Evolutionary conservation across 805 yeast species (phyloP).

Genomic region (Teunomyces stri): DNA sequence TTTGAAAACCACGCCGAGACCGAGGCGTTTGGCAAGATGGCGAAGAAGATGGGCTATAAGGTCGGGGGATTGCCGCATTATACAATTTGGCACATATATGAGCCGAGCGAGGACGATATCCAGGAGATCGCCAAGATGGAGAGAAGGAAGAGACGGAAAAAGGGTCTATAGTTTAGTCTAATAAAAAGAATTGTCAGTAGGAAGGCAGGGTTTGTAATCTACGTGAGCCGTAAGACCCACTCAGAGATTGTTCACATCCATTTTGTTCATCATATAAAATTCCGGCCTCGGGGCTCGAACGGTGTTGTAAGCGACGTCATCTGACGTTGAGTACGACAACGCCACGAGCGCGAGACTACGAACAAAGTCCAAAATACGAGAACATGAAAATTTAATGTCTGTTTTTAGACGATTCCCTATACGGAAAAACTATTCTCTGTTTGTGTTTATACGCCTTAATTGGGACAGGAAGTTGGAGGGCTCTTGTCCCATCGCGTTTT

Average conservation of each 20-base stretch:
- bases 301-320: conserved; percentile 8
- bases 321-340: conserved; percentile 1
- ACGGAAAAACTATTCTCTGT: too few species aligned
- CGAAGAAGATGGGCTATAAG: conserved; percentile 70
- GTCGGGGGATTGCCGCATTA: conserved; percentile 92
- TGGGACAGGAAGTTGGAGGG: too few species aligned
- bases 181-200: conserved; percentile 38
- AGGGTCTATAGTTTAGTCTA: conserved; percentile 1
- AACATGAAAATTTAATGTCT: too few species aligned
- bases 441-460: too few species aligned
- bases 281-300: conserved; percentile 23
- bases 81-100: conserved; percentile 92
- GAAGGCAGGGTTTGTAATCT: conserved; percentile 51
- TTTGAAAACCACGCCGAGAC: conserved; percentile 86
- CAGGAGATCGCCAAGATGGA: conserved; percentile 67
- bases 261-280: conserved; percentile 40
- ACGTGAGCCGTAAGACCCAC: conserved; percentile 39
- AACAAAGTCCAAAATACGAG: too few species aligned
- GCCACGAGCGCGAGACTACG: background rate
- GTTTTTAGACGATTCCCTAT: too few species aligned
- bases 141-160: conserved; percentile 50
- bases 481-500: too few species aligned
- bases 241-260: conserved; percentile 54
- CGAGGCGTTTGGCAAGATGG: conserved; percentile 83
- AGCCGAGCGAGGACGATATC: conserved; percentile 83